Percentiles rank a stretch among this genome's conserved stretches.
Evolutionary conservation across 2,329 filamentous ascomycete species (phyloP).

Genomic region (Monosporascus sp.): DNA sequence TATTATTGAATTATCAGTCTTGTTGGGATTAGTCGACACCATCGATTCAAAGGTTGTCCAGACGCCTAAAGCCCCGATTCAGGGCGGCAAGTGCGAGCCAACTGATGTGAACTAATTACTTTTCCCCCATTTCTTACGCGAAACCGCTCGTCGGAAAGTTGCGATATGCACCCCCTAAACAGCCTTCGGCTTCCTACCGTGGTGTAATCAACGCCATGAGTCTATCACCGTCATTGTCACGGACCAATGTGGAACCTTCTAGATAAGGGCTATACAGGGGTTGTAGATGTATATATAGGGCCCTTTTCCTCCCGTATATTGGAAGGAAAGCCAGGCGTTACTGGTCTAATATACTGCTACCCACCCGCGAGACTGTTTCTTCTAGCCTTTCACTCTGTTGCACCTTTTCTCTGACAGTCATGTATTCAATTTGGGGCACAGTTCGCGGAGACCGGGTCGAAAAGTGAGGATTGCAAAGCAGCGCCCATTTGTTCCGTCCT

Average conservation of each 20-base stretch:
- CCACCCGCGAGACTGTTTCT: too few relatives aligned
- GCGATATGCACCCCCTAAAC: conserved; percentile 13
- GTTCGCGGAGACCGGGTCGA: conserved; percentile 7
- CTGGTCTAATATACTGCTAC: too few relatives aligned
- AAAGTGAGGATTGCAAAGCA: conserved; percentile 15
- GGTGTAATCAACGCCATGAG: conserved; percentile 11
- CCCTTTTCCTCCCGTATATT: too few relatives aligned
- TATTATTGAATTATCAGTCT: not conserved
- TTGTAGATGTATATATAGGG: too few relatives aligned
- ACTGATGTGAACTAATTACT: conserved; percentile 13
- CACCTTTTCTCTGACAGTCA: too few relatives aligned
- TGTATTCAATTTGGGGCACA: conserved; percentile 13
- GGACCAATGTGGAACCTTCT: too few relatives aligned
- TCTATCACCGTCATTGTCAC: too few relatives aligned
- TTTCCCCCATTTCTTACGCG: conserved; percentile 17
- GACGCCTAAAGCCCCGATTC: conserved; percentile 7
- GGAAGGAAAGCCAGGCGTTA: too few relatives aligned
- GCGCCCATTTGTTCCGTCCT: not conserved
- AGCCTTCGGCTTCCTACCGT: conserved; percentile 1
- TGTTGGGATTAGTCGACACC: conserved; percentile 3
- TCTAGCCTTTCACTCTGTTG: too few relatives aligned
- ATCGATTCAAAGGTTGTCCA: conserved; percentile 7
- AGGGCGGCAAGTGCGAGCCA: conserved; percentile 11
- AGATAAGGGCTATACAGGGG: too few relatives aligned
- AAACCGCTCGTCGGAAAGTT: conserved; percentile 13